Evolutionary conservation across 768 basidiomycete species (phyloP).

Genomic region (Leccinellum luteum): DNA sequence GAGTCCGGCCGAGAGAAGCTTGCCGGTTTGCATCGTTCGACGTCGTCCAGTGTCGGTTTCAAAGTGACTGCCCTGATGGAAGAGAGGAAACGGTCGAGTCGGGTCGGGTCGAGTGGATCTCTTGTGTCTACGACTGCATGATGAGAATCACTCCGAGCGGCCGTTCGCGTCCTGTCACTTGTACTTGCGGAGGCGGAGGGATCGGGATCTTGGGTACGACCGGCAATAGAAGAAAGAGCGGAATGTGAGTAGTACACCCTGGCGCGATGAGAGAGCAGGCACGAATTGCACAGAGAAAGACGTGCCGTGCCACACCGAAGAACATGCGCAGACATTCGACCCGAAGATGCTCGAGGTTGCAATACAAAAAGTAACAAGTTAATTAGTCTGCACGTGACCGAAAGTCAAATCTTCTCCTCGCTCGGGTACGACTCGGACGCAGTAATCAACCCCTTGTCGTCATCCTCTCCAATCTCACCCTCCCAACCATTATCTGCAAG

Average conservation of each 20-base stretch:
- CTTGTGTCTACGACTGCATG: conserved; percentile 1
- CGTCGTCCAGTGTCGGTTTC: conserved; percentile 54
- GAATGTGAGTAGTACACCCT: conserved; percentile 27
- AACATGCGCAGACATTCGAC: conserved; percentile 21
- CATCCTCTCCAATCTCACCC: conserved; percentile 59
- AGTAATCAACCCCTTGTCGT: conserved; percentile 32
- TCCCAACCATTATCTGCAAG: conserved; percentile 63
- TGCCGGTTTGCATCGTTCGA: conserved; percentile 55
- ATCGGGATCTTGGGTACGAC: conserved; percentile 4
- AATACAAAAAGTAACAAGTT: background rate
- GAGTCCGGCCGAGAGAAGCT: conserved; percentile 40
- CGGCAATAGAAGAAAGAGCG: conserved; percentile 12
- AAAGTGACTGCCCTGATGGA: conserved; percentile 44
- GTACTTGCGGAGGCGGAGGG: conserved; percentile 3
- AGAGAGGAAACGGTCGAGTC: conserved; percentile 57
- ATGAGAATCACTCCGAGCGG: conserved; percentile 2
- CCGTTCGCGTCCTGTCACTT: background rate
- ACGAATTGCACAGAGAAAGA: conserved; percentile 18
- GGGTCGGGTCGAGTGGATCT: conserved; percentile 41
- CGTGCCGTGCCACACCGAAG: conserved; percentile 15
- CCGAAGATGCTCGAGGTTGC: background rate
- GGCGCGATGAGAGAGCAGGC: conserved; percentile 11
- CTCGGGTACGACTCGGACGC: conserved; percentile 7
- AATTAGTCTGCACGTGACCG: conserved; percentile 18
- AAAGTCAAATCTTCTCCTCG: conserved; percentile 9